Base-by-base conservation (phyloP, 495 filamentous ascomycete genomes). In the Penicillium arizonense region DNA sequence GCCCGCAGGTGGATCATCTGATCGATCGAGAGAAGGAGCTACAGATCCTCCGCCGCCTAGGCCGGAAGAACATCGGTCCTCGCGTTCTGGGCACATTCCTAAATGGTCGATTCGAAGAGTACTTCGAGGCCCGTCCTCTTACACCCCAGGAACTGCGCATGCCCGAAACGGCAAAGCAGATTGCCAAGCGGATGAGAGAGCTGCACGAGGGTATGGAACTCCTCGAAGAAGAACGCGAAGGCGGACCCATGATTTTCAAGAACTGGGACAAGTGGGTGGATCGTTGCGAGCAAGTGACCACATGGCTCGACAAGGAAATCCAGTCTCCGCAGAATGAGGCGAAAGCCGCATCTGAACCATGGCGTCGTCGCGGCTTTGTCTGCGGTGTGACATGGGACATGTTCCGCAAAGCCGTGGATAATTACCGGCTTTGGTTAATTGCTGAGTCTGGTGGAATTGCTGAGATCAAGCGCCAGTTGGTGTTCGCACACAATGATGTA, bases 401-500 rank as follows among this genome's bases (percentile, higher is more conserved):
- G 6, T 98, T 98, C 71, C 83, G 85, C 53, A 73, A 78, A 35
- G 79, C 82, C 14, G 86, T 97, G 11, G 82, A 91, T 11, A 87
- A 78, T 56, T 97, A 96, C 70, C 81, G 90, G 11, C 70, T 75
- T 26, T 90, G 85, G 82, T 72, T 98, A 13, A 65, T 84, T 42
- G 76, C 81, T n/a, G 80, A 83, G 52, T 91, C 88, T 63, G 88
- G 87, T 21, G 84, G 85, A 8, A 55, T 74, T 1, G 70, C 79
- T 14, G 82, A 80, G 43, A 75, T 97, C 47, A 85, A 86, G 55
- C 79, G 86, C 18, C 77, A 82, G 54, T 79, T 99, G 8, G 87
- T 97, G 6, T 99, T 99, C 77, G 89, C 91, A 23, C 94, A 99
- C 70, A 97, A 97, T 67, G 94, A 99, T 81, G 91, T 95, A 70